Percentiles rank a stretch among this genome's conserved stretches.
These are phyloP conservation scores for Nitzschia putrida DNA, from an alignment of 108 stramenopile species.

Conservation along the genomic window DNA sequence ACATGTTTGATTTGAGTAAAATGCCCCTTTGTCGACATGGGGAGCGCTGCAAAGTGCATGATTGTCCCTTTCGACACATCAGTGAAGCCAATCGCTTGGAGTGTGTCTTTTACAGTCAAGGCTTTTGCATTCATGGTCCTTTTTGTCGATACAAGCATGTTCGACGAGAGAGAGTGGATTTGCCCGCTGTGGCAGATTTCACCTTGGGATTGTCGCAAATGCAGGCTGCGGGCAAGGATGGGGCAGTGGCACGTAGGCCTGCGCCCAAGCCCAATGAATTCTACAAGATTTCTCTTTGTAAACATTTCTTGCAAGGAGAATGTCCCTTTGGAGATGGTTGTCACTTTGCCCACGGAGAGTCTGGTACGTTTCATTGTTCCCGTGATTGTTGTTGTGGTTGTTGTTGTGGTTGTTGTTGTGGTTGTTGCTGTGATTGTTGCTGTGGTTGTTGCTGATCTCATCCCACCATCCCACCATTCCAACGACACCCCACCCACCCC, in stretches of 20 bases:
- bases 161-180: constrained; percentile 64
- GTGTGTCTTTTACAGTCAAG: constrained; percentile 92
- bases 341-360: constrained; percentile 88
- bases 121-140: constrained; percentile 93
- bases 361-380: constrained; percentile 50
- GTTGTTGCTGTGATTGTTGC: neutral
- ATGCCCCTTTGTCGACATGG: constrained; percentile 94
- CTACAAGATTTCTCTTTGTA: constrained; percentile 87
- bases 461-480: neutral
- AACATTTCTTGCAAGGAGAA: constrained; percentile 84
- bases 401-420: neutral
- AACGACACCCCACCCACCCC: neutral
- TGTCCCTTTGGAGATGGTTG: constrained; percentile 87
- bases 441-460: neutral
- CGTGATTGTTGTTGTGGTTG: no score
- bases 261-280: constrained; percentile 91
- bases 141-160: constrained; percentile 91
- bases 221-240: constrained; percentile 80
- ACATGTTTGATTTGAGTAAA: constrained; percentile 89
- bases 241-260: constrained; percentile 57
- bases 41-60: constrained; percentile 86
- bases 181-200: constrained; percentile 84
- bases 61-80: constrained; percentile 92
- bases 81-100: constrained; percentile 87
- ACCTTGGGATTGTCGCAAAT: constrained; percentile 86